Conservation (phyloP, 225 moss, liverwort and hornwort species). For the Asterella californica region DNA sequence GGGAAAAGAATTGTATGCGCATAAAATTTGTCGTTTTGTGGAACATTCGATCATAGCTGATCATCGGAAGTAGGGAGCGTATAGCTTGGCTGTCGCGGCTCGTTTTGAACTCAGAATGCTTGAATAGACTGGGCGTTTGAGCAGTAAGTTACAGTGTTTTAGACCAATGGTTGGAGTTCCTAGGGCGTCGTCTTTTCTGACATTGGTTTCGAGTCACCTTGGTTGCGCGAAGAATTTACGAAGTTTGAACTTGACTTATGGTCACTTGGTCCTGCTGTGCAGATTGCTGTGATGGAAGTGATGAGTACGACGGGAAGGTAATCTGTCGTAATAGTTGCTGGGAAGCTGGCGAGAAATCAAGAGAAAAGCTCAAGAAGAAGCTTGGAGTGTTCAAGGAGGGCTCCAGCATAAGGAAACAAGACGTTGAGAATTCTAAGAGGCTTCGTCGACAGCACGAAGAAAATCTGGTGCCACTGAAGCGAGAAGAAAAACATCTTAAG, state of each 20-base stretch:
- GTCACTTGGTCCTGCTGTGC: background rate
- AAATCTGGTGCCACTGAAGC: conserved; percentile 46
- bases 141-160: too few species aligned
- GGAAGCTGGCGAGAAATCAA: conserved; percentile 77
- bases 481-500: conserved; percentile 56
- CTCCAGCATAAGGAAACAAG: conserved; percentile 52
- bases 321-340: conserved; percentile 70
- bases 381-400: conserved; percentile 69
- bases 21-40: background rate
- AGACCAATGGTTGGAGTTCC: too few species aligned
- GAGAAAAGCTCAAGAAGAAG: conserved; percentile 81
- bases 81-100: background rate
- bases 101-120: background rate
- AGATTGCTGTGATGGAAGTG: conserved; percentile 98
- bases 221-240: too few species aligned
- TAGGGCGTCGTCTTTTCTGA: too few species aligned
- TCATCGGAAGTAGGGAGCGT: background rate
- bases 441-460: conserved; percentile 54
- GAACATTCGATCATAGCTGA: background rate
- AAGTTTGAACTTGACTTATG: background rate
- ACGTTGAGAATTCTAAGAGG: conserved; percentile 65
- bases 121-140: too few species aligned
- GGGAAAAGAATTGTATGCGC: background rate
- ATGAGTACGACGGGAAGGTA: conserved; percentile 72
- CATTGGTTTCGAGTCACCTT: too few species aligned